A percentile compares a stretch with the other conserved stretches of the same genome.
phyloP scores from a whole-genome alignment of 2,329 filamentous ascomycete genomes.

The Xylariaceae sp. region DNA sequence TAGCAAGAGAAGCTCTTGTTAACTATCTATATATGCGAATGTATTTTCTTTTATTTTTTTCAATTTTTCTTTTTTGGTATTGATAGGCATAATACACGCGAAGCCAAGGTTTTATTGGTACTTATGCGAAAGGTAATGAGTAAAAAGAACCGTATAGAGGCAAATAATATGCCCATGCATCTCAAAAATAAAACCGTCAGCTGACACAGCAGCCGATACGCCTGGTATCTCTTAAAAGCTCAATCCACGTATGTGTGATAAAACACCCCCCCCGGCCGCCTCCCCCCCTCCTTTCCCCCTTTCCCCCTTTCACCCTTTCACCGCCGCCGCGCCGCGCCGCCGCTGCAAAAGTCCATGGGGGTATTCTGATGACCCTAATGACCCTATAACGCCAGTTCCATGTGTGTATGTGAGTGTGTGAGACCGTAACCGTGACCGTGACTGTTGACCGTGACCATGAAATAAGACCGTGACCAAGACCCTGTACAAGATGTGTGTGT shows the following conservation, averaged over 20 bases:
- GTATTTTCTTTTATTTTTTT: neutral
- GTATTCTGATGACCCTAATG: no score
- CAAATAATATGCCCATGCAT: slow-evolving; percentile 1
- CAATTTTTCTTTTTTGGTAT: neutral
- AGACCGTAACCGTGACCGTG: neutral
- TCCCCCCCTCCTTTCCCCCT: slow-evolving; percentile 6
- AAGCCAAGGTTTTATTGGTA: no score
- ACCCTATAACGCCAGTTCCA: no score
- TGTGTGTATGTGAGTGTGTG: neutral
- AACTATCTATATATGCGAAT: no score
- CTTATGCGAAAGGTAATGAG: neutral
- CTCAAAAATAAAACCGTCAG: slow-evolving; percentile 4
- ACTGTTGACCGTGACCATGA: neutral
- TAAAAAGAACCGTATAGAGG: neutral
- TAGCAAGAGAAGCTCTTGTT: no score
- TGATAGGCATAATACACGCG: no score
- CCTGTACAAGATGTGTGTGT: no score
- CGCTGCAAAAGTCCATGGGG: no score
- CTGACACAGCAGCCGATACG: slow-evolving; percentile 3
- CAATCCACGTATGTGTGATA: neutral
- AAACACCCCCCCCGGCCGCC: neutral
- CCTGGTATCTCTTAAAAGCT: slow-evolving; percentile 1
- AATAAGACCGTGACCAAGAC: neutral
- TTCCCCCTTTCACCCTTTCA: neutral
- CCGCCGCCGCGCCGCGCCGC: no score